phyloP scores from a whole-genome alignment of 768 basidiomycete genomes.

The Clitopilus hobsonii region DNA sequence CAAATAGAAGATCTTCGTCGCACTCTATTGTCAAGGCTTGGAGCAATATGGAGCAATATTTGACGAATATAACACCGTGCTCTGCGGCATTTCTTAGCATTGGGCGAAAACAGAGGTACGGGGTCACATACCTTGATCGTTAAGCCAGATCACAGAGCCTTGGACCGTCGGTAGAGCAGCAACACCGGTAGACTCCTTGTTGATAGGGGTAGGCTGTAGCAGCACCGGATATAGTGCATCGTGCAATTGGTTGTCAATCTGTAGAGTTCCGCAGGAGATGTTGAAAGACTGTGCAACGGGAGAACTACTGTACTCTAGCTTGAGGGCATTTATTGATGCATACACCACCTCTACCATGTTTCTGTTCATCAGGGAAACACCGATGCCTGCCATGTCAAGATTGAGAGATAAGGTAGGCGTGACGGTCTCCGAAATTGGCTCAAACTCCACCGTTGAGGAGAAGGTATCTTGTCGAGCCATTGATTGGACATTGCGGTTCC shows the following conservation, averaged over 20 bases:
- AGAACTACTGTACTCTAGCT: slow-evolving; percentile 82
- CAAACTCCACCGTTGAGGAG: slow-evolving; percentile 72
- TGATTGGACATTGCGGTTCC: slow-evolving; percentile 39
- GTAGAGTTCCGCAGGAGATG: slow-evolving; percentile 79
- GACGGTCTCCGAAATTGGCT: slow-evolving; percentile 76
- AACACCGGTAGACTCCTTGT: slow-evolving; percentile 67
- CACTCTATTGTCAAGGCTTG: slow-evolving; percentile 93
- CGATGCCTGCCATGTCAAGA: slow-evolving; percentile 85
- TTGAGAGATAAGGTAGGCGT: slow-evolving; percentile 59
- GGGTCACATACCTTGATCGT: slow-evolving; percentile 75
- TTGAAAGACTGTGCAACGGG: slow-evolving; percentile 75
- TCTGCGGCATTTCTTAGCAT: slow-evolving; percentile 40
- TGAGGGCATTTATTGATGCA: slow-evolving; percentile 69
- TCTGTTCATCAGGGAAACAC: slow-evolving; percentile 87
- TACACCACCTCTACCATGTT: slow-evolving; percentile 88
- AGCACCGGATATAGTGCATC: slow-evolving; percentile 94
- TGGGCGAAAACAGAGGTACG: not conserved
- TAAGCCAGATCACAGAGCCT: slow-evolving; percentile 82
- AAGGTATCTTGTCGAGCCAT: slow-evolving; percentile 65
- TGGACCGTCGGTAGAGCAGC: slow-evolving; percentile 88
- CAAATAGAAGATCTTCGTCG: slow-evolving; percentile 96
- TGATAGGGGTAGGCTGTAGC: slow-evolving; percentile 87
- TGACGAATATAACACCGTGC: slow-evolving; percentile 98
- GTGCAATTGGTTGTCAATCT: slow-evolving; percentile 97
- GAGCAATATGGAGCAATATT: slow-evolving; percentile 91